Evolutionary conservation across 495 filamentous ascomycete species (phyloP).

Genomic region (Hypomontagnella submonticulosa): DNA sequence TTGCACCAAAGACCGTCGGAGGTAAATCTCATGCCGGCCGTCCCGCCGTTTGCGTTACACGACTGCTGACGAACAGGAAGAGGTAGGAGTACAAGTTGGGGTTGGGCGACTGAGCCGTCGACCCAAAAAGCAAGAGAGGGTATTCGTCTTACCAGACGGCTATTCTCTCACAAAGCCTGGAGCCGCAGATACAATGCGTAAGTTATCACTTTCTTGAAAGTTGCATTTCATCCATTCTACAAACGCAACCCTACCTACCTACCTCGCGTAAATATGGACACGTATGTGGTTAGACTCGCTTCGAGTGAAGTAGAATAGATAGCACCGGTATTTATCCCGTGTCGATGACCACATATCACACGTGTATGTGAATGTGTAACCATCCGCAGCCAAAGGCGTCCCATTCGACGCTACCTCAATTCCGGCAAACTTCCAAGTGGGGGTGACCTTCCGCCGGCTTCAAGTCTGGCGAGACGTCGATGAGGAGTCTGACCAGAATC

Average conservation of each 20-base stretch:
- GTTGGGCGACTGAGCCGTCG: too few relatives aligned
- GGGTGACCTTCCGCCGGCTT: constrained; percentile 24
- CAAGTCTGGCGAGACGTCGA: constrained; percentile 1
- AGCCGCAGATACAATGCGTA: constrained; percentile 31
- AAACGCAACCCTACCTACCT: neutral
- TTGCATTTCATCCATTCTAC: constrained; percentile 6
- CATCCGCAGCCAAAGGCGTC: constrained; percentile 31
- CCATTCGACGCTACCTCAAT: constrained; percentile 34
- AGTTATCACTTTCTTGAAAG: constrained; percentile 9
- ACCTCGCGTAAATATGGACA: constrained; percentile 2
- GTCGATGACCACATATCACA: constrained; percentile 1
- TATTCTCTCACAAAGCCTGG: constrained; percentile 21
- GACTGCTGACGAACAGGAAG: too few relatives aligned
- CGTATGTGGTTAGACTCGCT: constrained; percentile 9
- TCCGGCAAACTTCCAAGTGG: constrained; percentile 40
- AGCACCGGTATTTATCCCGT: constrained; percentile 13
- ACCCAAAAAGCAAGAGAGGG: constrained; percentile 16
- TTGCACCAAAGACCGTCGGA: too few relatives aligned
- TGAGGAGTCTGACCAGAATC: neutral
- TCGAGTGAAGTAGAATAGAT: constrained; percentile 22
- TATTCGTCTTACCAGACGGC: constrained; percentile 34
- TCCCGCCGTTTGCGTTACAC: too few relatives aligned
- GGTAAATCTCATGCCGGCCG: too few relatives aligned
- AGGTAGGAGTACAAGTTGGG: too few relatives aligned
- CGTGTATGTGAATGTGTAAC: constrained; percentile 13